Base-by-base conservation (phyloP, 495 filamentous ascomycete genomes). In the Penicillium diatomitis region DNA sequence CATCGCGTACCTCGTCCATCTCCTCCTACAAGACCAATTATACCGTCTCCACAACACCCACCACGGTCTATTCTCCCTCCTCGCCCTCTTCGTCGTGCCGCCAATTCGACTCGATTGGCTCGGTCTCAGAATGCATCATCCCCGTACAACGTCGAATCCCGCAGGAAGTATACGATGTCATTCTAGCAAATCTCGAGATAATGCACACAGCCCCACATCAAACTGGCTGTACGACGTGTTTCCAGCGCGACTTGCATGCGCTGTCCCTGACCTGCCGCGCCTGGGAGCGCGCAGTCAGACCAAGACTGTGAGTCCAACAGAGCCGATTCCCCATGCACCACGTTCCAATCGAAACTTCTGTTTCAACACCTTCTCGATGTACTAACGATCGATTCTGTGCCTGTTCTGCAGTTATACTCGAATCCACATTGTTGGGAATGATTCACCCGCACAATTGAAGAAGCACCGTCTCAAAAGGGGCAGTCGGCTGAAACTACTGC, bases 231-330 rank as follows among this genome's bases (percentile, higher is more conserved):
- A 74, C 81, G 47, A 86, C 84, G 52, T 90, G 88, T 66, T 88
- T 82, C 65, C 82, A 87, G 70, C 79, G 85, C 44, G 87, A 92
- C 58, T 61, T 90, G 29, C 81, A 79, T 55, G 74, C 78, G 44
- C 72, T 89, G 32, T 79, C 82, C 35, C 56, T 88, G 47, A 84
- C 80, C 32, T 82, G 77, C 48, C 77, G 80, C 43, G 77, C 81
- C 35, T 85, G 86, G 74, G 71, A 86, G 60, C 79, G 78, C 58
- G 80, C 79, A 11, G 85, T 84, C 12, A 72, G 80, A 50, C 71
- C 71, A 46, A 72, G 74, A 52, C 63, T 92, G 78, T 90, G 61
- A 75, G 80, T 73, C 4, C 8, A 20, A 10, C n/a, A 33, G n/a
- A 20, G 20, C 2, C 20, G 20, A 20, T 20, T 20, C 20, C 20